Conservation (phyloP, 2,329 filamentous ascomycete species). For the Clonostachys chloroleuca region DNA sequence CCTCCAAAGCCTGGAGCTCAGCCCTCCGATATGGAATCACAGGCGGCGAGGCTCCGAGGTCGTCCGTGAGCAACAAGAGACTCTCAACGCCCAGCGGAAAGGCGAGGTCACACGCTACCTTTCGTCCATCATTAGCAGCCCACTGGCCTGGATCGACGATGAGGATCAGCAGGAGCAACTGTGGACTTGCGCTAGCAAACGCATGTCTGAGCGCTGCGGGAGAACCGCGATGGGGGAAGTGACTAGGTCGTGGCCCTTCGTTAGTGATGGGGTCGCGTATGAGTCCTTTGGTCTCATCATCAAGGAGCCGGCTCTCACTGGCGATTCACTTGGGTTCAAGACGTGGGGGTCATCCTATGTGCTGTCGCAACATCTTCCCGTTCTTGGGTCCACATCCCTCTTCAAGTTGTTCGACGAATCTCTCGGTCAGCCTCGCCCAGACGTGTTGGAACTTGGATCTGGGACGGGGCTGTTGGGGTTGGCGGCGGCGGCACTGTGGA, state of each 20-base stretch:
- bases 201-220: slow-evolving; percentile 83
- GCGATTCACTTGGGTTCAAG: slow-evolving; percentile 86
- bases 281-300: slow-evolving; percentile 60
- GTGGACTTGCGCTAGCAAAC: slow-evolving; percentile 74
- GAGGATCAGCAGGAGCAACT: slow-evolving; percentile 63
- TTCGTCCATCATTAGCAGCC: slow-evolving; percentile 62
- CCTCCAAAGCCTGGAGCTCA: slow-evolving; percentile 61
- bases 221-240: slow-evolving; percentile 58
- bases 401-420: slow-evolving; percentile 36
- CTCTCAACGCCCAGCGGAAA: slow-evolving; percentile 32
- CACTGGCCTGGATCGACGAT: slow-evolving; percentile 63
- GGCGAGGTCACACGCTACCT: slow-evolving; percentile 61
- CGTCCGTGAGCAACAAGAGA: slow-evolving; percentile 29
- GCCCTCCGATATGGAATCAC: slow-evolving; percentile 65
- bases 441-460: slow-evolving; percentile 75
- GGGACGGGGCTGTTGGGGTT: slow-evolving; percentile 90
- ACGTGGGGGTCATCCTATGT: slow-evolving; percentile 93
- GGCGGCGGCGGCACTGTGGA: slow-evolving; percentile 71
- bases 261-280: slow-evolving; percentile 11
- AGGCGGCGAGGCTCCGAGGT: slow-evolving; percentile 34
- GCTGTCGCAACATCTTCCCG: slow-evolving; percentile 67
- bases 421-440: slow-evolving; percentile 18
- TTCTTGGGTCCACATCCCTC: slow-evolving; percentile 36
- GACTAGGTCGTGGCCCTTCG: slow-evolving; percentile 49
- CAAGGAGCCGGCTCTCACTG: slow-evolving; percentile 81